Evolutionary conservation across 495 filamentous ascomycete species (phyloP).

Genomic region (Xylaria intraflava): DNA sequence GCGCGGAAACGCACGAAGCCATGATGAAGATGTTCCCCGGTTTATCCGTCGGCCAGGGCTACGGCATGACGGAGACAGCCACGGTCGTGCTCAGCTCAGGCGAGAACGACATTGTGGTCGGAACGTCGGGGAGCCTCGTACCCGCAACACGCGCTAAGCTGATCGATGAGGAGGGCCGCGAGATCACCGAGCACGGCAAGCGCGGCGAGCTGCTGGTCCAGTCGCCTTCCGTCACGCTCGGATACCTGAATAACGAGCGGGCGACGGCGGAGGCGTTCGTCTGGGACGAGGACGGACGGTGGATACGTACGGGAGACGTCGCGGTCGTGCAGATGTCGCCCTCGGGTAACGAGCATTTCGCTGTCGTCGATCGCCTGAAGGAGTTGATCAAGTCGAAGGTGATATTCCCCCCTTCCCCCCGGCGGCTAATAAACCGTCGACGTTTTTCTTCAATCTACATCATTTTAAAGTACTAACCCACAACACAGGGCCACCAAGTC

Average conservation of each 20-base stretch:
- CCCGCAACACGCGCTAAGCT: constrained; percentile 64
- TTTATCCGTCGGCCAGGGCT: constrained; percentile 69
- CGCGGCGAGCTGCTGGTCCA: constrained; percentile 76
- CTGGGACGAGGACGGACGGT: constrained; percentile 62
- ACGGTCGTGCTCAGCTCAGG: constrained; percentile 66
- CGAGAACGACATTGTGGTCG: constrained; percentile 61
- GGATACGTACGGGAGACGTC: constrained; percentile 84
- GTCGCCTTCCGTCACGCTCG: constrained; percentile 69
- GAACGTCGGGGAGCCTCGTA: constrained; percentile 65
- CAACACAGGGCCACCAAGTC: constrained; percentile 71
- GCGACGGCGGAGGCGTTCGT: constrained; percentile 75
- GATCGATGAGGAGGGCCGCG: constrained; percentile 63
- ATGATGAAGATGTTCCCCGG: constrained; percentile 58
- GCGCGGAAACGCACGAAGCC: constrained; percentile 67
- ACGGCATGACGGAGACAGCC: constrained; percentile 77
- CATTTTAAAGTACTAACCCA: neutral
- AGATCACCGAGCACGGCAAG: constrained; percentile 68
- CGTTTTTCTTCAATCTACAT: neutral
- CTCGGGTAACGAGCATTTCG: constrained; percentile 66
- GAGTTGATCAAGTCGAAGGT: constrained; percentile 94
- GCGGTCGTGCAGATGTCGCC: constrained; percentile 60
- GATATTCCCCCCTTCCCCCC: neutral
- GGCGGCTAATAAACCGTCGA: neutral
- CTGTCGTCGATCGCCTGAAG: constrained; percentile 85
- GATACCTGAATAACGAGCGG: constrained; percentile 79